Base-by-base conservation (phyloP, 106 monocot genomes). In the Dioscorea alata region DNA sequence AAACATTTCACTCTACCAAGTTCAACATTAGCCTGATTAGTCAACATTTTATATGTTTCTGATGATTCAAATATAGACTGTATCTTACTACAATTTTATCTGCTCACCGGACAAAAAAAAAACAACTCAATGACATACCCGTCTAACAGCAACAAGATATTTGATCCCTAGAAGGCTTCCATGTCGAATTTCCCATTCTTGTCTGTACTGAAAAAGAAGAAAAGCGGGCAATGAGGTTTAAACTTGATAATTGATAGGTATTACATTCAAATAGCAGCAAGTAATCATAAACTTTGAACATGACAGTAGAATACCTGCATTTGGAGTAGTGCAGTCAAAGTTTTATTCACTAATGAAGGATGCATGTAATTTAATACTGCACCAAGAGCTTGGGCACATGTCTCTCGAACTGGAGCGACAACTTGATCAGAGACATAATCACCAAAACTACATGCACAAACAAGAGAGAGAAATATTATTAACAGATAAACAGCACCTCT, bases 131-230 rank as follows among this genome's bases (percentile, higher is more conserved):
- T 5, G 10, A 6, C 42, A 69, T 82, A 92, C 96, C 82, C 70
- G 79, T 16, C 97, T 79, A 63, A 97, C 87, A 75, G 92, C 97
- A 67, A 97, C 86, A 58, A 97, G 64, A 69, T 97, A 97, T 66
- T 97, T 97, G 14, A 97, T 84, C 6, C 97, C 97, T 71, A 97
- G 80, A 74, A 97, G 92, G 69, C 92, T 76, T 16, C 97, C 97
- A 81, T 97, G 97, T 35, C 97, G 97, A 82, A 92, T 73, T 81
- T 97, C 97, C 97, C 97, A 97, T 73, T 97, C 97, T 90, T 92
- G 97, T 57, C 97, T 89, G 87, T 66, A 72, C 96, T 97, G 96
- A 74, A 90, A 15, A 79, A 28, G 49, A 59, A 75, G 71, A 68
- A 80, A 80, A 42, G 77, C 8, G 49, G 24, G 78, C 48, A 33